Percentiles rank a stretch among this genome's conserved stretches.
Conservation (phyloP, 148 eudicot species). For the Rhododendron vialii region DNA sequence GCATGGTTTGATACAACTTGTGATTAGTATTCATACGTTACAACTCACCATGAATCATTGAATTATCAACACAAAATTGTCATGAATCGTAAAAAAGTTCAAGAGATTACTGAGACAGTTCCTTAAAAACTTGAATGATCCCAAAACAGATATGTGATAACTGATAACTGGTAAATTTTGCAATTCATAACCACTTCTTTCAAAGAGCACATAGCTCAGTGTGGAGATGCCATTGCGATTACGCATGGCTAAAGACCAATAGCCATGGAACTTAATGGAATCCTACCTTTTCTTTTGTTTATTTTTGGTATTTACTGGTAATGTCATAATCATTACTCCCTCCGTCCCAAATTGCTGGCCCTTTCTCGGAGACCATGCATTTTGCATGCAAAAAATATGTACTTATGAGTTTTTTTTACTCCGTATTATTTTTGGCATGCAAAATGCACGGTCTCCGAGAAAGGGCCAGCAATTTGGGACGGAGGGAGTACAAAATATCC, state of each 20-base stretch:
- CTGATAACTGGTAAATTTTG: background rate
- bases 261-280: background rate
- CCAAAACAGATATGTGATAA: background rate
- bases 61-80: background rate
- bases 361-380: too few relatives aligned
- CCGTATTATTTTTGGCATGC: too few relatives aligned
- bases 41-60: background rate
- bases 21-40: background rate
- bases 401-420: too few relatives aligned
- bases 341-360: too few relatives aligned
- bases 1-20: slow-evolving; percentile 11
- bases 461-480: too few relatives aligned
- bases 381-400: too few relatives aligned
- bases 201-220: background rate
- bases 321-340: background rate
- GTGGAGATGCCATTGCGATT: background rate
- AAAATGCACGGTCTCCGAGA: too few relatives aligned
- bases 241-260: background rate
- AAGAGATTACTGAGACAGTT: background rate
- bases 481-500: background rate
- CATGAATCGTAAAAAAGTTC: background rate
- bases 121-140: background rate
- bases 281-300: background rate
- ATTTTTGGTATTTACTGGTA: background rate
- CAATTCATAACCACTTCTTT: background rate